A percentile compares a stretch with the other conserved stretches of the same genome.
phyloP scores from a whole-genome alignment of 2,329 filamentous ascomycete genomes.

The Helminthosporium solani region DNA sequence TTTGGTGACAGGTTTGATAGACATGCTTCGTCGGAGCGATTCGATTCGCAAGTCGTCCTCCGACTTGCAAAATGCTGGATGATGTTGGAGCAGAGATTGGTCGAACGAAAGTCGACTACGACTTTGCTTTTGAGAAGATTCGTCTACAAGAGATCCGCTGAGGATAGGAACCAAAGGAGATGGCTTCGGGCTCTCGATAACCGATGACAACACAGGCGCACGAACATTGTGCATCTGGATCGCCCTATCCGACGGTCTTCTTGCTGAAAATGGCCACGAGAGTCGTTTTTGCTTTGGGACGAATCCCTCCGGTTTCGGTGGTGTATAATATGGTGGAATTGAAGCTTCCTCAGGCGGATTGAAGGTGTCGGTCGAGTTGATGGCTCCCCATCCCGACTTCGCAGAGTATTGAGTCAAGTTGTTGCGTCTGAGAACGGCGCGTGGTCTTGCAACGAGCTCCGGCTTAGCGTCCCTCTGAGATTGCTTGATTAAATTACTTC shows the following conservation, averaged over 20 bases:
- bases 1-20: slow-evolving; percentile 8
- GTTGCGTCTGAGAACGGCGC: slow-evolving; percentile 33
- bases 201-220: slow-evolving; percentile 34
- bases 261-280: slow-evolving; percentile 34
- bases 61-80: slow-evolving; percentile 28
- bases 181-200: slow-evolving; percentile 44
- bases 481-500: slow-evolving; percentile 30
- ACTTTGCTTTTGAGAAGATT: slow-evolving; percentile 17
- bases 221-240: slow-evolving; percentile 32
- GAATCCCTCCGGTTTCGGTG: slow-evolving; percentile 23
- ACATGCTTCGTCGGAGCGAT: slow-evolving; percentile 13
- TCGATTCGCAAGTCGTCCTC: slow-evolving; percentile 3
- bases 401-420: slow-evolving; percentile 37
- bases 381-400: slow-evolving; percentile 43
- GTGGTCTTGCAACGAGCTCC: slow-evolving; percentile 27
- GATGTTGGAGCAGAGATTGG: slow-evolving; percentile 29
- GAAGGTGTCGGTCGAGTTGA: slow-evolving; percentile 44
- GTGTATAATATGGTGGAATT: slow-evolving; percentile 21
- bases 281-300: slow-evolving; percentile 22
- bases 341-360: slow-evolving; percentile 17
- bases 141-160: slow-evolving; percentile 11
- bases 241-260: slow-evolving; percentile 23
- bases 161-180: slow-evolving; percentile 29
- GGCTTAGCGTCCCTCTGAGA: slow-evolving; percentile 19
- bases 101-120: slow-evolving; percentile 23